Base-by-base conservation (phyloP, 495 filamentous ascomycete genomes). In the Glarea lozoyensis region DNA sequence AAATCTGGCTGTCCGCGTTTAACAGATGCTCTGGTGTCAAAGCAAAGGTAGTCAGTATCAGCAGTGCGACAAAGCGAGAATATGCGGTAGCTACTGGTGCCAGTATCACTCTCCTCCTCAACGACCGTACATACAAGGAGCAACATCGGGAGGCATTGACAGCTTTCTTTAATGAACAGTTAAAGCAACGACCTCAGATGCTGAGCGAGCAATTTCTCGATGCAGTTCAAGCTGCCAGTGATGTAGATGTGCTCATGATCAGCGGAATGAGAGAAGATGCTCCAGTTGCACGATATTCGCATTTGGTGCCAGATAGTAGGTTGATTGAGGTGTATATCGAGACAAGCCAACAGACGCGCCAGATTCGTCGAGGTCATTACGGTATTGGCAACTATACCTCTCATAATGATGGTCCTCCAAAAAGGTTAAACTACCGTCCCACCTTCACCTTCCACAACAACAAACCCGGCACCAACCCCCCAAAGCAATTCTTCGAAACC, bases 231-330 rank as follows among this genome's bases (percentile, higher is more conserved):
- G 37, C 42, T 30, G 64, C 65, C 16, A 53, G 22, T 47, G 68
- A 71, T 62, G 60, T 65, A 15, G 68, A 80, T 46, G 75, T 79
- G 39, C 63, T 81, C 36, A 42, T 83, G 23, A 75, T 83, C 54
- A 81, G 77, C 0, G 79, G 79, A 4, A 76, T 83, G 73, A 78
- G 75, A 66, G 78, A 82, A 45, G 62, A 75, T 52, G 70, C 73
- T 4, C 77, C 76, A 3, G 69, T 83, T 24, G 62, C 70, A 46
- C 38, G 48, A 36, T 68, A 75, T 1, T 73, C 72, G 21, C 68
- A 70, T 66, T 57, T 79, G 43, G 72, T 80, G 32, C 73, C 77
- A 46, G 57, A 67, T 13, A 76, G 62, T 47, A 70, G 61, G 45
- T 44, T 81, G 20, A 30, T 81, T 46, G 75, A 81, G 31, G 61